phyloP scores from a whole-genome alignment of 345 rosid genomes.

The Stellera chamaejasme region DNA sequence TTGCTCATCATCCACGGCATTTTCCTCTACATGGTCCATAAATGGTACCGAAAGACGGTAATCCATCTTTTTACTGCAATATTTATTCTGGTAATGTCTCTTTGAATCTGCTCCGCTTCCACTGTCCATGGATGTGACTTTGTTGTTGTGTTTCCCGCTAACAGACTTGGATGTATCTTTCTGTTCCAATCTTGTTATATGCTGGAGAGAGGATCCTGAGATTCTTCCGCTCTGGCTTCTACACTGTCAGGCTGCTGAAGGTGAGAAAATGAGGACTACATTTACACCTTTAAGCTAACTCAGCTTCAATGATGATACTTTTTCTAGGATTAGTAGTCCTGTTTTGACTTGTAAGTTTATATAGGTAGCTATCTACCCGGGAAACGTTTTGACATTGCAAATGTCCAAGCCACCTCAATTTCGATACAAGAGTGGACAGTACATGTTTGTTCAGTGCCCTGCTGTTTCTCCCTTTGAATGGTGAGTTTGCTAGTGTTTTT shows the following conservation, averaged over 20 bases:
- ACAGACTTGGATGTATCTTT: conserved; percentile 96
- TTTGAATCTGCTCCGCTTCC: background rate
- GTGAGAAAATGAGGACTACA: conserved; percentile 19
- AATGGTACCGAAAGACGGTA: conserved; percentile 88
- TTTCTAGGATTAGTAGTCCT: background rate
- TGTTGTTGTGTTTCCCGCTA: conserved; percentile 5
- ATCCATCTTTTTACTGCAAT: background rate
- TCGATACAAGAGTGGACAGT: conserved; percentile 92
- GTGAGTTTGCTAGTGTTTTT: conserved; percentile 21
- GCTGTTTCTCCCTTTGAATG: conserved; percentile 98
- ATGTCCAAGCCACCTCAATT: conserved; percentile 95
- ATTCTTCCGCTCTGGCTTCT: conserved; percentile 79
- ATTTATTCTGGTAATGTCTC: conserved; percentile 1
- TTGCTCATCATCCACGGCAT: conserved; percentile 68
- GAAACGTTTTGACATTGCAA: conserved; percentile 84
- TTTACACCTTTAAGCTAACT: background rate
- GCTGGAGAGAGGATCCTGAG: conserved; percentile 84
- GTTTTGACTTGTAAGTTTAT: background rate
- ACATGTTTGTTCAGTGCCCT: conserved; percentile 98
- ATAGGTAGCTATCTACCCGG: conserved; percentile 97
- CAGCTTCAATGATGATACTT: background rate
- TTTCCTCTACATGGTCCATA: conserved; percentile 59
- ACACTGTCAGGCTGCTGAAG: conserved; percentile 68
- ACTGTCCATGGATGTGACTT: conserved; percentile 1
- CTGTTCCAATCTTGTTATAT: conserved; percentile 71